phyloP scores from a whole-genome alignment of 2,329 filamentous ascomycete genomes.

The Trichoderma sp. region DNA sequence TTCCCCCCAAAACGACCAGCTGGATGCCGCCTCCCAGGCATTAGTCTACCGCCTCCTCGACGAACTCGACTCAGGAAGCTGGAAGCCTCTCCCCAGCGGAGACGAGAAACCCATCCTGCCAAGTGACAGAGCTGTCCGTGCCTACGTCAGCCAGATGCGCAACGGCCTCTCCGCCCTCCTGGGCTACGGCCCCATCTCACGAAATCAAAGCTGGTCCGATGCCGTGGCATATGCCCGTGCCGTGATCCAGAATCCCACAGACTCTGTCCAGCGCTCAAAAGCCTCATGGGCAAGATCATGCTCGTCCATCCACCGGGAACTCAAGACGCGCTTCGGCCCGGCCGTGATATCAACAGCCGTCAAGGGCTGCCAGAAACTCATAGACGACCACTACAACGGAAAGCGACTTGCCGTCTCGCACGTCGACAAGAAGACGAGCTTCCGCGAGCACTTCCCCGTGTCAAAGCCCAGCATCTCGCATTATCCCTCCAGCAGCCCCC shows the following conservation, averaged over 20 bases:
- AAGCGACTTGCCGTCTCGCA: background rate
- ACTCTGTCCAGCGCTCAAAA: background rate
- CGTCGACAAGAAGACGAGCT: background rate
- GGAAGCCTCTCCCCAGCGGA: background rate
- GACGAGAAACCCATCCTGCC: background rate
- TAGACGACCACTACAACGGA: background rate
- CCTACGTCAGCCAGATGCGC: background rate
- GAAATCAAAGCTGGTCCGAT: background rate
- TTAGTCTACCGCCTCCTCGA: background rate
- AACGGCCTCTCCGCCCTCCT: conserved; percentile 36
- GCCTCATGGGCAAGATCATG: background rate
- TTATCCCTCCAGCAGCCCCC: background rate
- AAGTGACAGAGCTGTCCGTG: background rate
- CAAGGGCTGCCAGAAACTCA: background rate
- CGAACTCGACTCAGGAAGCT: background rate
- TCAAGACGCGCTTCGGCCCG: background rate
- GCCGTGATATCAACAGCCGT: background rate
- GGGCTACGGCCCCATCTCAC: conserved; percentile 50
- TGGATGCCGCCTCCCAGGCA: background rate
- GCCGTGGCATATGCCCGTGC: background rate
- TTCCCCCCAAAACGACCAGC: background rate
- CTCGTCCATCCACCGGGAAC: background rate
- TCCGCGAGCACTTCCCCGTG: background rate
- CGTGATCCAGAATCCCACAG: background rate
- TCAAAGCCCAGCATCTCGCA: background rate